A percentile compares a stretch with the other conserved stretches of the same genome.
phyloP scores from a whole-genome alignment of 768 basidiomycete species.

The Panaeolus papilionaceus region DNA sequence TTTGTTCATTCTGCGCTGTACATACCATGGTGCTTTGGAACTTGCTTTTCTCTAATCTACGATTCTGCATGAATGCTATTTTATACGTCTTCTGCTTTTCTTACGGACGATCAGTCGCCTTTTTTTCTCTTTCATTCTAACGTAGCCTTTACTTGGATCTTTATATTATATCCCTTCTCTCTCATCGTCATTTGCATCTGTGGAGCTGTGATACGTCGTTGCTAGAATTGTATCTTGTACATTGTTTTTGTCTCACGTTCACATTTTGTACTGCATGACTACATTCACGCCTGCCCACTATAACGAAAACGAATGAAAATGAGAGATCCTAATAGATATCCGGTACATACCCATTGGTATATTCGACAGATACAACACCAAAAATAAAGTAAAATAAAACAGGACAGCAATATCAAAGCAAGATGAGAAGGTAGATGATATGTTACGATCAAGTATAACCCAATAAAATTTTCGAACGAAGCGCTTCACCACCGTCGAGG shows the following conservation, averaged over 20 bases:
- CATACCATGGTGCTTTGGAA: background rate
- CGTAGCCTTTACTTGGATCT: background rate
- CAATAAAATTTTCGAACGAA: background rate
- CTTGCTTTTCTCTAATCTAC: constrained; percentile 12
- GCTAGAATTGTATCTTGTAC: constrained; percentile 12
- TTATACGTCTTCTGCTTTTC: constrained; percentile 2
- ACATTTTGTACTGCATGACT: constrained; percentile 5
- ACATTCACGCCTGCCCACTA: background rate
- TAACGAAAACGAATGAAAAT: background rate
- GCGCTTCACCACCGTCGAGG: constrained; percentile 24
- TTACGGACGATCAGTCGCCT: constrained; percentile 7
- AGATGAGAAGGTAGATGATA: constrained; percentile 13
- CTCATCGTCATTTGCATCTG: constrained; percentile 5
- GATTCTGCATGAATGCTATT: constrained; percentile 22
- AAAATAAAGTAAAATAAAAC: background rate
- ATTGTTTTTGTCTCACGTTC: constrained; percentile 6
- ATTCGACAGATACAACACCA: constrained; percentile 4
- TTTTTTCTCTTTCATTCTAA: background rate
- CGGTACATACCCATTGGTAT: background rate
- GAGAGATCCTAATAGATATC: background rate
- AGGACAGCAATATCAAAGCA: constrained; percentile 17
- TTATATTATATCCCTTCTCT: background rate
- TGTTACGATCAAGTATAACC: constrained; percentile 3
- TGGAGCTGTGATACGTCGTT: constrained; percentile 12
- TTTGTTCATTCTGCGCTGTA: background rate